Evolutionary conservation across 257 asterid species (phyloP), one percentile per base, ranked within the genome.

Genomic region (Catharanthus roseus): DNA sequence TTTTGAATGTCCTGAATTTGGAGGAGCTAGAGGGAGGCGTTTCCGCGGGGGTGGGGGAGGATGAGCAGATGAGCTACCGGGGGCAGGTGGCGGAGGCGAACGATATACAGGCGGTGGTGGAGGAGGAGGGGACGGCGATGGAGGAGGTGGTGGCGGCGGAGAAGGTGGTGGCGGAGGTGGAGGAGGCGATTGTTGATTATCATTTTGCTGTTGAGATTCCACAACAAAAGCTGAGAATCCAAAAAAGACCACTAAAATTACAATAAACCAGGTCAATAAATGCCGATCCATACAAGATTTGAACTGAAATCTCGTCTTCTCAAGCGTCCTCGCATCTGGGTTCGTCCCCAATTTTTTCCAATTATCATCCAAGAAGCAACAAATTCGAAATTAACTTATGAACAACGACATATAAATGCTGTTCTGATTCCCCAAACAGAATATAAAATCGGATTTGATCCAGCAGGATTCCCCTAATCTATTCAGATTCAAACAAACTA

Each of bases 311-410:
- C 55, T 47, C 68, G 74, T 75, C 64, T 69, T 72, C 62, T 24
- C 39, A 68, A 67, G 70, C 76, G 81, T 72, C 86, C 71, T 69
- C 71, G 81, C 93, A 88, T 88, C 80, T 83, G 86, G 74, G 74
- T 77, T 50, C 8, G 69, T 55, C 70, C 68, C 80, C 42, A 75
- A 80, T 42, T 60, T 5, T 10, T 68, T 19, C 77, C 47, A 10
- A 62, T 5, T 34, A 5, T 31, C 7, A 60, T 60, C 65, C 44
- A 60, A 74, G n/a, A n/a, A n/a, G n/a, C n/a, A n/a, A n/a, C n/a
- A n/a, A 61, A 61, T 54, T 55, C 34, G 39, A 38, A 72, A 63
- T 63, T 10, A 60, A n/a, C 24, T 64, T 31, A 29, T 49, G 68
- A 58, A 12, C 74, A 29, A 38, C 24, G 42, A 3, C 15, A 19